These are phyloP conservation scores for Musa beccarii DNA, from an alignment of 176 grass and related monocot species.

Conservation along the genomic window DNA sequence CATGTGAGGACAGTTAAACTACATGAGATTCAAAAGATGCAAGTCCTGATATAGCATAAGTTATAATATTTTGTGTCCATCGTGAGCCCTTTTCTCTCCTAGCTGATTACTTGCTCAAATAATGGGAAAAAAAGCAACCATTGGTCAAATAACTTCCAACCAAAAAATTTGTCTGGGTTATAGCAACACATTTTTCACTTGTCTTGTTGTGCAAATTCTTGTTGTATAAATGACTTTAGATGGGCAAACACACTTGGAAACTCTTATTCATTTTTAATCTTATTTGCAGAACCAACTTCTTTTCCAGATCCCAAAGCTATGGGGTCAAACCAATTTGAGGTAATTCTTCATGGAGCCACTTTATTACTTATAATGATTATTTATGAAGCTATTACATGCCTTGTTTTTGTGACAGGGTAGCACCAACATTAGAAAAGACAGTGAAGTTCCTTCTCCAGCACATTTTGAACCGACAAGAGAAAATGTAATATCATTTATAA, in stretches of 20 bases:
- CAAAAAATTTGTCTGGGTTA: too few relatives aligned
- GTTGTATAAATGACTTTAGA: too few relatives aligned
- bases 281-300: slow-evolving; percentile 35
- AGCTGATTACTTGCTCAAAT: too few relatives aligned
- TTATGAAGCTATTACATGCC: slow-evolving; percentile 8
- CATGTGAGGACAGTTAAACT: too few relatives aligned
- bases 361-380: not conserved
- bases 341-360: slow-evolving; percentile 17
- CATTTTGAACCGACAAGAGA: slow-evolving; percentile 30
- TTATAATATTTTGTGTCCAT: too few relatives aligned
- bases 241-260: not conserved
- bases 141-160: too few relatives aligned
- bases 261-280: slow-evolving; percentile 9
- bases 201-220: too few relatives aligned
- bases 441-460: slow-evolving; percentile 31
- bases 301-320: slow-evolving; percentile 40
- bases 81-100: too few relatives aligned
- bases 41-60: too few relatives aligned
- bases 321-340: slow-evolving; percentile 46
- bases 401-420: slow-evolving; percentile 56
- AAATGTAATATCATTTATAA: slow-evolving; percentile 57
- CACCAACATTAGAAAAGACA: slow-evolving; percentile 32
- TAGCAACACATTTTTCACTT: too few relatives aligned
- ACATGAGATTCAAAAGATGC: not conserved
- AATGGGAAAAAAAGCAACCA: too few relatives aligned